Conservation (phyloP, 495 filamentous ascomycete genomes). For the Talaromyces borbonicus region DNA sequence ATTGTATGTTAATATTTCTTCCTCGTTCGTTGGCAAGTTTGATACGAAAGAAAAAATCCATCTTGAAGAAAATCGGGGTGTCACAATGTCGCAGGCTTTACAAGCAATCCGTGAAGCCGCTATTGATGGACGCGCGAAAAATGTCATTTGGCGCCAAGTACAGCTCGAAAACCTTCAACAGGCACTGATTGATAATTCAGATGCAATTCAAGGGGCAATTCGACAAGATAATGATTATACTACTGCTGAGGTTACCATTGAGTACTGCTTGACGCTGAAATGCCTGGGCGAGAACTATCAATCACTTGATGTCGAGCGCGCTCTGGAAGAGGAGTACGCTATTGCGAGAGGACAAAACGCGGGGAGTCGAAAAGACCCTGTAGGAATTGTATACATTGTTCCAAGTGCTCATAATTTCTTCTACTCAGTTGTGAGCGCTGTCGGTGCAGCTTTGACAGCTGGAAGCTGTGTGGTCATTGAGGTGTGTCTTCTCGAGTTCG, state of each 20-base stretch:
- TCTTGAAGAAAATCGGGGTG: too few species aligned
- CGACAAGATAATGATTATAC: conserved; percentile 24
- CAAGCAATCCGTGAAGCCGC: conserved; percentile 29
- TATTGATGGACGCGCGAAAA: conserved; percentile 37
- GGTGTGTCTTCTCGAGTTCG: conserved; percentile 19
- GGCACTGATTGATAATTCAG: conserved; percentile 20
- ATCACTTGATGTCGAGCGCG: conserved; percentile 25
- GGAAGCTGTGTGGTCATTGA: conserved; percentile 45
- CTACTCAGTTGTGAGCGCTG: conserved; percentile 34
- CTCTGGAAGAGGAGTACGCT: conserved; percentile 38
- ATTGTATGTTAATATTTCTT: too few species aligned
- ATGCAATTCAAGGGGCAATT: conserved; percentile 30
- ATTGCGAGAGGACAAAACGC: conserved; percentile 34
- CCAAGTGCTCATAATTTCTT: conserved; percentile 38
- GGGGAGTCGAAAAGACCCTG: conserved; percentile 11
- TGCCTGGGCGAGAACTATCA: conserved; percentile 35
- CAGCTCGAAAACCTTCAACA: conserved; percentile 36
- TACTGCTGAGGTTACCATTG: conserved; percentile 28
- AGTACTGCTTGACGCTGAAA: conserved; percentile 30
- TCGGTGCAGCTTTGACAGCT: conserved; percentile 39
- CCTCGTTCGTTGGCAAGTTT: too few species aligned
- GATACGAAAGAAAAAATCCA: too few species aligned
- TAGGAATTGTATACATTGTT: conserved; percentile 43
- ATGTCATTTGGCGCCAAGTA: conserved; percentile 34
- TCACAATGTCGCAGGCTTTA: conserved; percentile 22